These are phyloP conservation scores for Penicillium maclennaniae DNA, from an alignment of 495 filamentous ascomycete genomes.

Conservation along the genomic window DNA sequence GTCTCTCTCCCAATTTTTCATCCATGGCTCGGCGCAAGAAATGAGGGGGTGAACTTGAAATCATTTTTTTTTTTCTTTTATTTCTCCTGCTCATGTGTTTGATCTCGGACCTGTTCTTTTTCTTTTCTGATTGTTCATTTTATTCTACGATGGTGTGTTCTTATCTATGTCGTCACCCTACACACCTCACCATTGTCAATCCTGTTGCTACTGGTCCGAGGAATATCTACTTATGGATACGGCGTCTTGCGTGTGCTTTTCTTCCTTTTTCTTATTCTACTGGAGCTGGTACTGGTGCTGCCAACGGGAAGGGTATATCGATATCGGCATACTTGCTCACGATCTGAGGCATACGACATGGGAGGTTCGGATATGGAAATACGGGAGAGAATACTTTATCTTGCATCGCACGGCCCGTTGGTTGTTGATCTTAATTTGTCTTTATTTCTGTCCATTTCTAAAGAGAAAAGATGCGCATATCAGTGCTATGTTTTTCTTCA, in stretches of 20 bases:
- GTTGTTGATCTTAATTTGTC: slow-evolving; percentile 21
- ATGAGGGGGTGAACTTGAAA: slow-evolving; percentile 9
- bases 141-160: slow-evolving; percentile 22
- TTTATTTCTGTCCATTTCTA: slow-evolving; percentile 16
- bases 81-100: slow-evolving; percentile 16
- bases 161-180: slow-evolving; percentile 8
- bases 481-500: slow-evolving; percentile 24
- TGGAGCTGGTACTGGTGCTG: neutral
- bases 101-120: slow-evolving; percentile 21
- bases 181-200: slow-evolving; percentile 20
- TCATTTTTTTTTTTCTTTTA: slow-evolving; percentile 19
- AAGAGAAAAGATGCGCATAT: slow-evolving; percentile 18
- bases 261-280: slow-evolving; percentile 5
- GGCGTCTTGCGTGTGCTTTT: slow-evolving; percentile 23
- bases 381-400: slow-evolving; percentile 15
- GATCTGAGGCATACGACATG: slow-evolving; percentile 27
- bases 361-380: slow-evolving; percentile 21
- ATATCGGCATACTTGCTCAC: slow-evolving; percentile 10
- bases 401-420: slow-evolving; percentile 18
- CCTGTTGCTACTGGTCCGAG: slow-evolving; percentile 12
- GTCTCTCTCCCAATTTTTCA: slow-evolving; percentile 19
- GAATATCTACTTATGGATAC: neutral
- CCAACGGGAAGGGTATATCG: neutral
- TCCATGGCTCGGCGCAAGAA: slow-evolving; percentile 41
- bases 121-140: slow-evolving; percentile 21